A percentile compares a stretch with the other conserved stretches of the same genome.
Conservation (phyloP, 139 green algal genomes). For the Chlorella sp. region DNA sequence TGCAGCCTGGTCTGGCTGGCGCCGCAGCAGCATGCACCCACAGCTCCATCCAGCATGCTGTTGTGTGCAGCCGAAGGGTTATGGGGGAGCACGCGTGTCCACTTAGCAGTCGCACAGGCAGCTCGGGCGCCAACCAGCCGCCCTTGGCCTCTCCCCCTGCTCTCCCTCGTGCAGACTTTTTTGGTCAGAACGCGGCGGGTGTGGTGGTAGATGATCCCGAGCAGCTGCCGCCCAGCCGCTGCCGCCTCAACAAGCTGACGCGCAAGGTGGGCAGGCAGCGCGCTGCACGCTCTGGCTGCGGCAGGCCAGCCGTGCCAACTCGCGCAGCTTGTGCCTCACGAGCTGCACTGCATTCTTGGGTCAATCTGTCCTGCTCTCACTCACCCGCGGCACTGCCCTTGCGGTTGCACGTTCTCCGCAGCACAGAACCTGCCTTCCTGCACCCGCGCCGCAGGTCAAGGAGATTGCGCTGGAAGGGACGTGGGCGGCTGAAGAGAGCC, state of each 20-base stretch:
- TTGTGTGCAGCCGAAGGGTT: no score
- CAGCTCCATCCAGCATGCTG: no score
- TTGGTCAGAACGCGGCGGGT: not conserved
- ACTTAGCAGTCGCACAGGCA: no score
- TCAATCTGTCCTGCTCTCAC: not conserved
- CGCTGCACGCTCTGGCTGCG: not conserved
- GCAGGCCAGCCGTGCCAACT: no score
- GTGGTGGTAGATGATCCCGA: not conserved
- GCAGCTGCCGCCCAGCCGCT: slow-evolving; percentile 3
- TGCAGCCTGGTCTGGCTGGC: no score
- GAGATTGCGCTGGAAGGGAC: not conserved
- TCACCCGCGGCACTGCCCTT: not conserved
- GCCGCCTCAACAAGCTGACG: slow-evolving; percentile 12
- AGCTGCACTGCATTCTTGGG: no score
- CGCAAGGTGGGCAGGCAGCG: not conserved
- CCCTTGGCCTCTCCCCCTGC: not conserved
- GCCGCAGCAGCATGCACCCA: no score
- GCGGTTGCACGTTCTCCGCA: no score
- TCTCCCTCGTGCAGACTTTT: not conserved
- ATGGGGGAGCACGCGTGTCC: no score
- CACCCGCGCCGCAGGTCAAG: not conserved
- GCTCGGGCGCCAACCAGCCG: no score
- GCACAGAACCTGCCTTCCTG: no score
- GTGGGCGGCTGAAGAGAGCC: not conserved
- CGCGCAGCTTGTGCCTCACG: no score